Conservation (phyloP, 2,329 filamentous ascomycete genomes). For the Fusarium agapanthi region DNA sequence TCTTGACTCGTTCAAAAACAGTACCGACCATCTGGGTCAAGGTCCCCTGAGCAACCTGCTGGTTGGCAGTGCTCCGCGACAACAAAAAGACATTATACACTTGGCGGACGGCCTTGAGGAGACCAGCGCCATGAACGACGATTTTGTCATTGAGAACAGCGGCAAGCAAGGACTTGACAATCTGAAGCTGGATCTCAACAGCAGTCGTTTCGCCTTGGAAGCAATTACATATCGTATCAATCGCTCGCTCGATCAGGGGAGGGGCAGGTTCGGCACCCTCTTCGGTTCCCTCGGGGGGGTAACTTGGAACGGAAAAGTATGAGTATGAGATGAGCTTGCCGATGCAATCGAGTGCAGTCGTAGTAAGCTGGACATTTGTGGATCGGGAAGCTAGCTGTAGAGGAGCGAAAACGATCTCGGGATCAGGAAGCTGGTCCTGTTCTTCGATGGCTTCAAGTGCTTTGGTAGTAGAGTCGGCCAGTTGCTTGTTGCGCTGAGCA, state of each 20-base stretch:
- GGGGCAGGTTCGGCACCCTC: slow-evolving; percentile 55
- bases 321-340: slow-evolving; percentile 99
- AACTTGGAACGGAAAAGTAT: slow-evolving; percentile 83
- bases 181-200: slow-evolving; percentile 93
- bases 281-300: slow-evolving; percentile 48
- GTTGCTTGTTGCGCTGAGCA: slow-evolving; percentile 83
- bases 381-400: slow-evolving; percentile 90
- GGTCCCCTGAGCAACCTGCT: slow-evolving; percentile 96
- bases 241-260: slow-evolving; percentile 94
- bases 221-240: slow-evolving; percentile 99
- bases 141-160: slow-evolving; percentile 99
- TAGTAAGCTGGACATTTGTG: slow-evolving; percentile 84
- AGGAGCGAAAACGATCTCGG: slow-evolving; percentile 90
- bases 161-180: slow-evolving; percentile 94
- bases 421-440: slow-evolving; percentile 83
- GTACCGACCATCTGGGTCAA: slow-evolving; percentile 98
- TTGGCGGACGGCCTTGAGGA: slow-evolving; percentile 95
- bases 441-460: slow-evolving; percentile 89
- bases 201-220: slow-evolving; percentile 97
- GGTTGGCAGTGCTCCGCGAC: slow-evolving; percentile 91
- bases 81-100: slow-evolving; percentile 99
- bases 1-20: slow-evolving; percentile 94
- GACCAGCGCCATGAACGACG: slow-evolving; percentile 93
- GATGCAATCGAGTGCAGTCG: slow-evolving; percentile 94
- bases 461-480: slow-evolving; percentile 81